Conservation (phyloP, 163 green algal genomes). For the Chlorella variabilis region DNA sequence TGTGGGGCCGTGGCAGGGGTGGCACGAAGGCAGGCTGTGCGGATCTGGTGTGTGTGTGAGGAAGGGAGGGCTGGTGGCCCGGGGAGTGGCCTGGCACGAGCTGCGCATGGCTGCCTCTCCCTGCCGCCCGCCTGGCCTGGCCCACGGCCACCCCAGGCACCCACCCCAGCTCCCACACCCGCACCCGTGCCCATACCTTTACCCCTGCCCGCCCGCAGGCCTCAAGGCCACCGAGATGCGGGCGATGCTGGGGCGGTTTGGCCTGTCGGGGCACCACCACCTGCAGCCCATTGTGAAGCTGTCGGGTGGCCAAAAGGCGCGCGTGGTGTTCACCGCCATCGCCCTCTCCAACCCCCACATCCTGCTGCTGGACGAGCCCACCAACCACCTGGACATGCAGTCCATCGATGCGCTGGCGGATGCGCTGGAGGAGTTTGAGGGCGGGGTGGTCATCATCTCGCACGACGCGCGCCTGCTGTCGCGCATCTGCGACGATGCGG, state of each 20-base stretch:
- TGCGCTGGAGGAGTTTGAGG: slow-evolving; percentile 90
- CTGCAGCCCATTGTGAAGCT: slow-evolving; percentile 98
- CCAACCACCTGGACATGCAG: slow-evolving; percentile 99
- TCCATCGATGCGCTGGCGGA: slow-evolving; percentile 97
- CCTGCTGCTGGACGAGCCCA: slow-evolving; percentile 90
- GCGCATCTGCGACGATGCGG: slow-evolving; percentile 90
- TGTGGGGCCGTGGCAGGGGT: too few relatives aligned
- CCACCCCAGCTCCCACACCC: too few relatives aligned
- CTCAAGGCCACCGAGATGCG: slow-evolving; percentile 93
- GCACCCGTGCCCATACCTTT: too few relatives aligned
- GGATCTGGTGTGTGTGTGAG: too few relatives aligned
- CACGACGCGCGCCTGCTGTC: slow-evolving; percentile 94
- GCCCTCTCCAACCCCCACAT: slow-evolving; percentile 91
- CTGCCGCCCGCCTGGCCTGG: too few relatives aligned
- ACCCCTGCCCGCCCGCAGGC: slow-evolving; percentile 31
- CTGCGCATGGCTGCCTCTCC: too few relatives aligned
- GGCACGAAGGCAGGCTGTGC: too few relatives aligned
- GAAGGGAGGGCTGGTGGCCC: too few relatives aligned
- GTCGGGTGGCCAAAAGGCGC: slow-evolving; percentile 93
- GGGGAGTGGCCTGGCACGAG: too few relatives aligned
- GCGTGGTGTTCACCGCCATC: slow-evolving; percentile 98
- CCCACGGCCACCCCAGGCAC: too few relatives aligned
- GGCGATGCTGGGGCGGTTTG: slow-evolving; percentile 94
- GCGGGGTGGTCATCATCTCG: slow-evolving; percentile 98
- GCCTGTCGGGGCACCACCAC: slow-evolving; percentile 95